Base-by-base conservation (phyloP, 2,329 filamentous ascomycete genomes). In the Colletotrichum liaoningense region DNA sequence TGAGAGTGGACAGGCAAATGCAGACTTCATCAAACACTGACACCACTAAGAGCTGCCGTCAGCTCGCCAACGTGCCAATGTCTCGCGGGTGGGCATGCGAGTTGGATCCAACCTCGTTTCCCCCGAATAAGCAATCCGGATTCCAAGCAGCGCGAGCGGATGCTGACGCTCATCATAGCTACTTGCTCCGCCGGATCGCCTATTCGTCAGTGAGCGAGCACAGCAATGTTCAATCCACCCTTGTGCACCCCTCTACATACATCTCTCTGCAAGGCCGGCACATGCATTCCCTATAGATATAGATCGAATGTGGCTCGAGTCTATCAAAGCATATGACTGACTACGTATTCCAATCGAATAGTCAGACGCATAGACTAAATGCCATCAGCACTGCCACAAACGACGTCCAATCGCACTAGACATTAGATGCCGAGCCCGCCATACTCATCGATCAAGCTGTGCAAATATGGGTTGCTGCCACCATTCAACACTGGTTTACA, bases 141-240 rank as follows among this genome's bases (percentile, higher is more conserved):
- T n/a, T 56, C 30, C 58, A 35, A 26, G n/a, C 66, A 35, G 28
- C 24, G 16, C 55, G 60, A 19, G 59, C 56, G 33, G 30, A 69
- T 73, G 70, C 60, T 73, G 67, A 65, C 60, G 33, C 67, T 65
- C 67, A 56, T 65, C 54, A 59, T 14, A 5, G 16, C 60, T 33
- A 59, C 24, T 30, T 52, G 22, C 33, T 26, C 24, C 24, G 35
- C 14, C 38, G 54, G 38, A 30, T 38, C 22, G 49, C 58, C 35
- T 22, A 73, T 69, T 73, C 66, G 67, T 28, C n/a, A 24, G 55
- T 46, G 33, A 65, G 55, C 60, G 60, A 42, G 46, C 55, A 59
- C 22, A 46, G 30, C 42, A 42, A 19, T 7, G 9, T 46, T 24
- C 26, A 46, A 72, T 60, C 33, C 55, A 46, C 33, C 46, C 60